Evolutionary conservation across 106 monocot species (phyloP), one percentile per base, ranked within the genome.

Genomic region (Gastrodia elata): DNA sequence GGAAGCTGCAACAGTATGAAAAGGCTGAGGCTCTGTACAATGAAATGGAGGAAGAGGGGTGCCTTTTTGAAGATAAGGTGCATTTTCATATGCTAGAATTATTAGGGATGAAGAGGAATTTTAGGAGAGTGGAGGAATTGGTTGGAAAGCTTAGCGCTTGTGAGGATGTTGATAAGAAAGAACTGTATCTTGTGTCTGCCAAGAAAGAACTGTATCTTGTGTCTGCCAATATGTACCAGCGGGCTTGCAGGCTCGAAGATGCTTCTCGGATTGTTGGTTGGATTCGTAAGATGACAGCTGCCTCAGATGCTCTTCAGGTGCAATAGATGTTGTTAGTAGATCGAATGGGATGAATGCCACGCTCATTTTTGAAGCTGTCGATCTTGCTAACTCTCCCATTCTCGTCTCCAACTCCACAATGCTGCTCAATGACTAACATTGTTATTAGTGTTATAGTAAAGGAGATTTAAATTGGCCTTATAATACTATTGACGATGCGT

Each of bases 31-130:
- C 79, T 8, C 35, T 98, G 37, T 93, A 98, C 71, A 64, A 11
- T 42, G 90, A 88, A 73, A 88, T 98, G 93, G 81, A 87, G 64
- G 98, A 89, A 27, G 91, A 93, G 68, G 91, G 93, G 0, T 98
- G 86, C 46, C 20, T 91, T 1, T 88, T 98, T 49, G 68, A 78
- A 0, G 98, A 98, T 55, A 73, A 75, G 71, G 93, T 98, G 42
- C 98, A 98, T 64, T 98, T 93, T 58, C 98, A 98, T 71, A 98
- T 98, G 98, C 61, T 98, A 70, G 85, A 85, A 40, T 77, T 98
- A 6, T 48, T 93, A 71, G 98, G 98, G 20, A 82, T 80, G 18
- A 84, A 70, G 65, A 74, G 87, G 52, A 88, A 98, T 73, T 93
- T 93, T 69, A 34, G 78, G 38, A 74, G 80, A 13, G 61, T 98